Conservation (phyloP, 371 early-diverging fungal genomes). For the Fennellomyces sp. region DNA sequence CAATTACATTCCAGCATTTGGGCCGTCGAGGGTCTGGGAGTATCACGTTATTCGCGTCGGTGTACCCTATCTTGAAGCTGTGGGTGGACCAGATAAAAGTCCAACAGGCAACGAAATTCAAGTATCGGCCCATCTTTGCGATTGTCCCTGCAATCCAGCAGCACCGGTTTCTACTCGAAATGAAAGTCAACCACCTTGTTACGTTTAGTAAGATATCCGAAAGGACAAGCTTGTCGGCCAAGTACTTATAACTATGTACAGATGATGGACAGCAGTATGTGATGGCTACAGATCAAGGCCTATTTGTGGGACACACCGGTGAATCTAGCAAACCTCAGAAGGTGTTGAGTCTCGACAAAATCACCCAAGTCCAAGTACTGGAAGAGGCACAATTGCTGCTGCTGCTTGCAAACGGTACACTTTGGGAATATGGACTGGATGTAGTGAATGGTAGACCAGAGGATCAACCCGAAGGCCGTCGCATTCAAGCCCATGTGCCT, state of each 20-base stretch:
- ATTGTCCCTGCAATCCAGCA: conserved; percentile 37
- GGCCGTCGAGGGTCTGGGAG: conserved; percentile 65
- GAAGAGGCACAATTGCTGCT: conserved; percentile 38
- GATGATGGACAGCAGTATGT: conserved; percentile 45
- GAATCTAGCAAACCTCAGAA: conserved; percentile 30
- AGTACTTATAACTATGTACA: conserved; percentile 3
- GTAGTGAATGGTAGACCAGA: conserved; percentile 37
- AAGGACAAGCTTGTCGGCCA: too few relatives aligned
- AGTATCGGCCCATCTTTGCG: conserved; percentile 63
- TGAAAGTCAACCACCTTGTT: conserved; percentile 36
- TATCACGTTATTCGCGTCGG: conserved; percentile 74
- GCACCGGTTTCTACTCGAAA: conserved; percentile 19
- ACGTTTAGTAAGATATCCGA: conserved; percentile 51
- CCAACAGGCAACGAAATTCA: conserved; percentile 63
- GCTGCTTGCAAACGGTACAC: conserved; percentile 34
- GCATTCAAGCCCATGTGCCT: conserved; percentile 38
- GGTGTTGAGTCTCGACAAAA: conserved; percentile 29
- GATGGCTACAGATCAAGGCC: conserved; percentile 43
- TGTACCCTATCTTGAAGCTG: conserved; percentile 73
- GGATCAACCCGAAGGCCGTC: conserved; percentile 31
- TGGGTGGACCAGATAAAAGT: conserved; percentile 84
- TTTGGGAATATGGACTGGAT: conserved; percentile 46
- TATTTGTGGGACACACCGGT: conserved; percentile 43
- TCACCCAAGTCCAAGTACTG: conserved; percentile 41
- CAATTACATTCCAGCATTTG: conserved; percentile 77